Base-by-base conservation (phyloP, 495 filamentous ascomycete species). In the Aspergillus ostianus region DNA sequence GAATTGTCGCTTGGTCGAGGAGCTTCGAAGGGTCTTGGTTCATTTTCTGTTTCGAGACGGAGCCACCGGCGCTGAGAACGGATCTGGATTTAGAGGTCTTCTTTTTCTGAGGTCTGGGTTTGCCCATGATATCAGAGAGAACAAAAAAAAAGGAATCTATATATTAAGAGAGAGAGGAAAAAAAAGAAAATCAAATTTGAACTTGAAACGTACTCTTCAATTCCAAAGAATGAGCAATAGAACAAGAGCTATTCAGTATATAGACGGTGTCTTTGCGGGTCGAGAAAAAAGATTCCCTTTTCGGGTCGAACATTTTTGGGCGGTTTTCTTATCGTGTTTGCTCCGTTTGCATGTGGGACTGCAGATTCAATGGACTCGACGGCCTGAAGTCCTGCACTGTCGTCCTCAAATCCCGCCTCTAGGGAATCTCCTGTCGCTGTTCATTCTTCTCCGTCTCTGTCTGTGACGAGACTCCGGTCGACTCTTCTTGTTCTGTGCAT, bases 1-100 rank as follows among this genome's bases (percentile, higher is more conserved):
- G 81, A 51, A 82, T 77, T 8, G 85, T 83, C 17, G 92, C 90
- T 69, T 89, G 80, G 54, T 82, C 80, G 67, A 96, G 84, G 36
- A 90, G 78, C 52, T 75, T 71, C 6, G 81, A 73, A 50, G 80
- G 75, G 53, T 78, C 74, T 71, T 77, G 73, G 59, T 74, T 69
- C 75, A 78, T 84, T 58, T 78, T 77, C 55, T 66, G 67, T 72
- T 76, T 77, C 54, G 73, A 77, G 58, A 80, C 60, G 21, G 73
- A 71, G 65, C 70, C 70, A 66, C 74, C 77, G 51, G 72, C 69
- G 70, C 77, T 71, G 61, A 80, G 72, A 62, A 78, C 72, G 66
- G 77, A 78, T 62, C 80, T 80, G 73, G 70, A 60, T 67, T 69
- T 70, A 55, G 73, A 64, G 57, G 77, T 79, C 64, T 73, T 65